Base-by-base conservation (phyloP, 176 grass and related monocot species). In the Carex scoparia region DNA sequence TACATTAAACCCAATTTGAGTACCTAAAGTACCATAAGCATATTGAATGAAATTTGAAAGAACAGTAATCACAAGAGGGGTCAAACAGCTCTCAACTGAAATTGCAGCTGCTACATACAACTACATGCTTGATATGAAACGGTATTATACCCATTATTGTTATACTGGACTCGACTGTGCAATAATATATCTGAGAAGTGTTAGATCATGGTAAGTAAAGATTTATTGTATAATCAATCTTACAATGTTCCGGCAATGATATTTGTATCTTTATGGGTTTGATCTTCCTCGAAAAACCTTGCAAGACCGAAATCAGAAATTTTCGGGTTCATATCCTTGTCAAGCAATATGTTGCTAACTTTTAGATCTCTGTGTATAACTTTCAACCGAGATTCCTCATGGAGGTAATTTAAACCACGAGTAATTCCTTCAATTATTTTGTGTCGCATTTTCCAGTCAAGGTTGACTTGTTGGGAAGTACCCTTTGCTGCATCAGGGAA, bases 251-350 rank as follows among this genome's bases (percentile, higher is more conserved):
- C 80, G 3, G 80, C 80, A 65, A 82, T 14, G 9, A 82, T 31
- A 13, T 23, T 48, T 40, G 80, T 82, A 7, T 82, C 80, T 65
- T 66, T 82, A 44, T 82, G 80, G 27, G 80, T 82, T 66, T 82
- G 59, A 37, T 82, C 80, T 23, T 82, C 80, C n/a, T 82, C 61
- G 27, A 82, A 82, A 48, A 82, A 82, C 37, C 80, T 82, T 64
- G 80, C 80, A 82, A 82, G 61, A 10, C 80, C 80, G 30, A 82
- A 82, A 51, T 82, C 80, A 48, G 80, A 65, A 63, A 82, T 82
- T 46, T 82, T 82, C 13, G 80, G 60, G 14, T 82, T 66, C 80
- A 82, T 82, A 65, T 82, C 80, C 4, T 82, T 66, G 62, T 82
- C 80, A 0, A 82, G 58, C 80, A 82, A 65, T 82, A 82, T 64